A percentile compares a stretch with the other conserved stretches of the same genome.
These are phyloP conservation scores for Trichoderma sp. DNA, from an alignment of 2,329 filamentous ascomycete genomes.

Conservation along the genomic window DNA sequence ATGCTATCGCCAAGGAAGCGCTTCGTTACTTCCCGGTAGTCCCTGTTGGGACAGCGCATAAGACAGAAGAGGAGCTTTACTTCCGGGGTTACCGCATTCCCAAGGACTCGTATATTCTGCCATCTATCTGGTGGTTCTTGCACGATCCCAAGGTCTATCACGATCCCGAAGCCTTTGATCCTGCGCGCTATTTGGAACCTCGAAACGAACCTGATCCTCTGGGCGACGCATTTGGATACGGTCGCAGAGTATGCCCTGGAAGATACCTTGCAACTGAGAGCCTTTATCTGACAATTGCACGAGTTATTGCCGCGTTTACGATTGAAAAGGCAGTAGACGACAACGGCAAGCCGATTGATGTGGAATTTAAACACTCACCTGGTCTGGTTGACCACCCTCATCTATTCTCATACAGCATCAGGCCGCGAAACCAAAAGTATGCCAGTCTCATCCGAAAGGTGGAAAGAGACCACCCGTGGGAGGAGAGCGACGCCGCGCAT, in stretches of 20 bases:
- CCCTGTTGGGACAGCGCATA: not conserved
- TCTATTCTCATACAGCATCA: not conserved
- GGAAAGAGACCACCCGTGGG: conserved; percentile 14
- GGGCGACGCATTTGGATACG: conserved; percentile 10
- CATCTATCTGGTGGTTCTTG: conserved; percentile 6
- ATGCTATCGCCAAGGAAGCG: conserved; percentile 32
- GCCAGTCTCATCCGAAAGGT: not conserved
- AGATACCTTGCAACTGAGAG: not conserved
- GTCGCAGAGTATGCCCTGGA: conserved; percentile 24
- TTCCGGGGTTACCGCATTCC: conserved; percentile 14
- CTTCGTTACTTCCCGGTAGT: conserved; percentile 27
- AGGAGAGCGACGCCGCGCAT: not conserved
- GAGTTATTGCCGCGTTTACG: conserved; percentile 1
- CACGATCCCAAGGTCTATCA: conserved; percentile 10
- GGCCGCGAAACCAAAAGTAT: not conserved
- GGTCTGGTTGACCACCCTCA: not conserved
- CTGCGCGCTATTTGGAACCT: conserved; percentile 20
- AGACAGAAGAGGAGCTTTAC: not conserved
- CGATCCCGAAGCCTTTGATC: conserved; percentile 6
- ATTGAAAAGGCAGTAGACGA: conserved; percentile 11
- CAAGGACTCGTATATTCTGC: conserved; percentile 10
- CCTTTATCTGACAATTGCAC: conserved; percentile 13
- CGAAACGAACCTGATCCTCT: conserved; percentile 24
- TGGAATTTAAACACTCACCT: not conserved
- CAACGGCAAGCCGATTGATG: conserved; percentile 5